Base-by-base conservation (phyloP, 2,329 filamentous ascomycete genomes). In the Aspergillaceae sp. region DNA sequence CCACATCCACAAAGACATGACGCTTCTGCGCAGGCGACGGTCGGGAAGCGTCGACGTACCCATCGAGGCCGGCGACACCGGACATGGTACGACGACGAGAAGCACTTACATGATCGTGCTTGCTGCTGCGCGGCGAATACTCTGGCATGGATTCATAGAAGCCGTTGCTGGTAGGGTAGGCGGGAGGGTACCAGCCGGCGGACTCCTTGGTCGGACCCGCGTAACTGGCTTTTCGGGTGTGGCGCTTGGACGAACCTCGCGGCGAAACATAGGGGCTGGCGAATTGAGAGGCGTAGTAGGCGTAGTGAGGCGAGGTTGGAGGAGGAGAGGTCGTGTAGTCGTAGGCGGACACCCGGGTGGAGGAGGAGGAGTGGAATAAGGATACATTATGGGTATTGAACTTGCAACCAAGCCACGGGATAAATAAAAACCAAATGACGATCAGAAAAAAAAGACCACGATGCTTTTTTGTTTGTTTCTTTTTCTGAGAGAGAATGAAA, bases 81-180 rank as follows among this genome's bases (percentile, higher is more conserved):
- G 75, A 74, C 19, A 19, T 19, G 61, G 73, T 73, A 66, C 66
- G 62, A 62, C 60, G 55, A 53, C 62, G 66, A 69, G 71, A 75
- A 74, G 73, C 75, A 83, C 80, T 83, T 82, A 83, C 80, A 82
- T 78, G 76, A 69, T 82, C 78, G 66, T 77, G 74, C 63, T 71
- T 72, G 19, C 19, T 19, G 19, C 19, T 19, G 61, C 65, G 69
- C 68, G 76, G 71, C 68, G 70, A 69, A 72, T 76, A 66, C 65
- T 74, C 65, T 59, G 68, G 67, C 56, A 65, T 65, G 43, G 63
- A 50, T 41, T 75, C 69, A 56, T 75, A 71, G 58, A 71, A 74
- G 48, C 64, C 62, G 43, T 19, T 19, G 19, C 19, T 19, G 19
- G 19, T 70, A n/a, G 33, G 33, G 66, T 50, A 68, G 68, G 51